Conservation (phyloP, 2,329 filamentous ascomycete genomes). For the Allantophomopsis lycopodina region DNA sequence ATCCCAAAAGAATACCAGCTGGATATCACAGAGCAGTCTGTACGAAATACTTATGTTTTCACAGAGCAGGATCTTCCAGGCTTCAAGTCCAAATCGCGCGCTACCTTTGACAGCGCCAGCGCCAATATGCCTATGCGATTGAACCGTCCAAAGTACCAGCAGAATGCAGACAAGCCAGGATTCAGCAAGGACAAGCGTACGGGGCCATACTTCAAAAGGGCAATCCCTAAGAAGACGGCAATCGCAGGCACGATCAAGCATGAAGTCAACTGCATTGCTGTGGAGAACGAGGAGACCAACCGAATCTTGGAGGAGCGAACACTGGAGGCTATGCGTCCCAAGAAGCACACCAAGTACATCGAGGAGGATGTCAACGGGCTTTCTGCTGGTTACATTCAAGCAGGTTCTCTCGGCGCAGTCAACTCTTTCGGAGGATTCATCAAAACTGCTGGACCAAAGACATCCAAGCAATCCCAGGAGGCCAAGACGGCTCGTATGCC, state of each 20-base stretch:
- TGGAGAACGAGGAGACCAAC: conserved; percentile 57
- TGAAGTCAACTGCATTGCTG: conserved; percentile 62
- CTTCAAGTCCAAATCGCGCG: conserved; percentile 46
- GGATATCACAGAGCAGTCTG: conserved; percentile 49
- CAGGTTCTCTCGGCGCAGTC: conserved; percentile 30
- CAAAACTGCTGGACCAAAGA: conserved; percentile 32
- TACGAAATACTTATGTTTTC: conserved; percentile 83
- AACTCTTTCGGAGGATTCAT: conserved; percentile 38
- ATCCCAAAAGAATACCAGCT: conserved; percentile 86
- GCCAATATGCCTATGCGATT: conserved; percentile 45
- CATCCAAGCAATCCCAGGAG: conserved; percentile 50
- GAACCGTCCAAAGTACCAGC: conserved; percentile 26
- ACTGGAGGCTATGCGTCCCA: conserved; percentile 44
- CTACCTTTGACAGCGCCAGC: conserved; percentile 38
- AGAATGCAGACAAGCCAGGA: conserved; percentile 25
- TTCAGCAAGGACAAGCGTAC: conserved; percentile 34
- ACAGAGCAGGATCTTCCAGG: conserved; percentile 86
- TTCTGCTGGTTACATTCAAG: conserved; percentile 35
- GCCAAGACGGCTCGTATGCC: conserved; percentile 86
- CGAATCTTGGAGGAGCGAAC: conserved; percentile 44
- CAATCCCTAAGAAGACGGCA: conserved; percentile 72
- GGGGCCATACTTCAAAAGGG: conserved; percentile 53
- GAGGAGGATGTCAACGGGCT: conserved; percentile 11
- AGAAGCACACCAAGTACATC: conserved; percentile 33
- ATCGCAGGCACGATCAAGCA: conserved; percentile 60